Conservation (phyloP, 306 rosid genomes). For the Gleditsia sinensis region DNA sequence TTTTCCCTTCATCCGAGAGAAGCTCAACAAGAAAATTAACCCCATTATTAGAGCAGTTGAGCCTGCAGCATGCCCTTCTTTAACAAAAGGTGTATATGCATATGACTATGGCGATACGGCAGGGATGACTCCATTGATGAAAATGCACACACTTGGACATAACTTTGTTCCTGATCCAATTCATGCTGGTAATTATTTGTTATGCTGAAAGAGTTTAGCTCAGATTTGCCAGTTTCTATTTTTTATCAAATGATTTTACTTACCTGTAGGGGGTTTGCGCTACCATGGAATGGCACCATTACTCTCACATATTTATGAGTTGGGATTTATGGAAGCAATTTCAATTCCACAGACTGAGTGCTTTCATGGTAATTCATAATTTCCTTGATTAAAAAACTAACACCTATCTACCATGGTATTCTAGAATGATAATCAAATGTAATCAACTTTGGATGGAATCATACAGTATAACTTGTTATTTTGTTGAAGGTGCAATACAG, state of each 20-base stretch:
- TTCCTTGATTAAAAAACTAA: conserved; percentile 15
- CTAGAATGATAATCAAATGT: background rate
- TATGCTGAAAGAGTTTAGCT: conserved; percentile 1
- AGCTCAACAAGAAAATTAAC: conserved; percentile 71
- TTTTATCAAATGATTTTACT: conserved; percentile 11
- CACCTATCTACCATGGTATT: background rate
- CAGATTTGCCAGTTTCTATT: background rate
- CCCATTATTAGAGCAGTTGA: conserved; percentile 92
- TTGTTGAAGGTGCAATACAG: conserved; percentile 74
- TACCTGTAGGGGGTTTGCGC: conserved; percentile 81
- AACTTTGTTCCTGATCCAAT: conserved; percentile 93
- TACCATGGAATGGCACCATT: conserved; percentile 98
- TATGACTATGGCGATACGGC: conserved; percentile 93
- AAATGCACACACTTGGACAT: conserved; percentile 97
- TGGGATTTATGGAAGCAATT: conserved; percentile 90
- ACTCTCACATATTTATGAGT: conserved; percentile 84
- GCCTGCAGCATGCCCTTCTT: conserved; percentile 92
- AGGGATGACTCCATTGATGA: conserved; percentile 95
- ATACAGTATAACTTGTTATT: conserved; percentile 7
- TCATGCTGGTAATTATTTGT: conserved; percentile 71
- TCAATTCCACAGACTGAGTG: conserved; percentile 89
- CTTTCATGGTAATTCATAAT: conserved; percentile 61
- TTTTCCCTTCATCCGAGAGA: conserved; percentile 89
- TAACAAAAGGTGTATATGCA: conserved; percentile 77
- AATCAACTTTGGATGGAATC: background rate